Conservation (phyloP, 139 green algal genomes). For the Nannochloris sp. region DNA sequence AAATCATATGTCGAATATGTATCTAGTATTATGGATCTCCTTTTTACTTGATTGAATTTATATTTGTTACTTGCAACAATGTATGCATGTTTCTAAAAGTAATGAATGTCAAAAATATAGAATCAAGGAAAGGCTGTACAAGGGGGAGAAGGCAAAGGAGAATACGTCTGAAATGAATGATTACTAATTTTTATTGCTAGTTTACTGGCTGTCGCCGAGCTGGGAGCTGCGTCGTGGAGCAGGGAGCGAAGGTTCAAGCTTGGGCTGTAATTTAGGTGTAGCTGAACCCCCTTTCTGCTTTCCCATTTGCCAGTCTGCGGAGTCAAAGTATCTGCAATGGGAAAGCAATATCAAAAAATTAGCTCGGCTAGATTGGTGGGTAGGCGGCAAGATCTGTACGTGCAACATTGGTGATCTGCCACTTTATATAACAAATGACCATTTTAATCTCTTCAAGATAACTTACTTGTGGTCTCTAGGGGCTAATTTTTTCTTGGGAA, state of each 20-base stretch:
- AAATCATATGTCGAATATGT: background rate
- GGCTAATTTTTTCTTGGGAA: constrained; percentile 65
- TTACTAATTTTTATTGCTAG: too few species aligned
- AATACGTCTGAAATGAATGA: background rate
- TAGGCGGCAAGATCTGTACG: too few species aligned
- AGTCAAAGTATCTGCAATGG: constrained; percentile 74
- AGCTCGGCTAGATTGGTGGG: background rate
- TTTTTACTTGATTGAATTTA: too few species aligned
- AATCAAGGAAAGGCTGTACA: background rate
- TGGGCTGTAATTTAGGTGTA: constrained; percentile 36
- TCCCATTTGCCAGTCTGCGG: constrained; percentile 66
- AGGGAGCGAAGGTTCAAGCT: constrained; percentile 48
- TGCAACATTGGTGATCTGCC: too few species aligned
- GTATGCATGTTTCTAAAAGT: too few species aligned
- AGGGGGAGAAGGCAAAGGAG: background rate
- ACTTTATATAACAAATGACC: background rate
- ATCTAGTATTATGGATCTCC: too few species aligned
- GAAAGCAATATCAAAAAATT: background rate
- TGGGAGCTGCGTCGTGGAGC: constrained; percentile 42
- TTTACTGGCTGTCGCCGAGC: constrained; percentile 28
- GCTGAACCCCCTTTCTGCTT: constrained; percentile 47
- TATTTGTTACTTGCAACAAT: too few species aligned
- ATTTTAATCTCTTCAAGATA: background rate
- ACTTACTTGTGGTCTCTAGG: constrained; percentile 30
- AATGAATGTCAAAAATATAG: too few species aligned